Evolutionary conservation across 2,329 filamentous ascomycete genomes (phyloP).

Genomic region (Pseudocercospora macadamiae): DNA sequence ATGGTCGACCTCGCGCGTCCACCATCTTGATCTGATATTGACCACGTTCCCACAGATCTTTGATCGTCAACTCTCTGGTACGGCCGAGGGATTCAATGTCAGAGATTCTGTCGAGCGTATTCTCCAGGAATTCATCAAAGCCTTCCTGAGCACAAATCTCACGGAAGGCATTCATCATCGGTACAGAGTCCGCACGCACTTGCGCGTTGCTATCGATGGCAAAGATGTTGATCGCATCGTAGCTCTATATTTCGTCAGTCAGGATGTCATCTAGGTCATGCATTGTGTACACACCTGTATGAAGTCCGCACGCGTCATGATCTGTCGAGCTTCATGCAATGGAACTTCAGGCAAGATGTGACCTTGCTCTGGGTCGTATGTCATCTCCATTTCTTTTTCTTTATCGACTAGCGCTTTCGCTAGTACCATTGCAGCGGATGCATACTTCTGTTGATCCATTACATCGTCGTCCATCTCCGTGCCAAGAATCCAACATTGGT

Average conservation of each 20-base stretch:
- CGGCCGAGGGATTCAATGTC: conserved; percentile 91
- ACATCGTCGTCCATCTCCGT: conserved; percentile 90
- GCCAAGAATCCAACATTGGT: conserved; percentile 77
- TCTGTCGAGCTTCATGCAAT: conserved; percentile 80
- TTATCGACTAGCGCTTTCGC: conserved; percentile 87
- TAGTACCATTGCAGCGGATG: conserved; percentile 89
- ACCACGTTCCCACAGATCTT: conserved; percentile 85
- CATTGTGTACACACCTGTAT: conserved; percentile 51
- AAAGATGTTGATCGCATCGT: conserved; percentile 94
- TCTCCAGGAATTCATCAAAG: conserved; percentile 81
- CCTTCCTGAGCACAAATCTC: conserved; percentile 76
- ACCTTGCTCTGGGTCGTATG: conserved; percentile 67
- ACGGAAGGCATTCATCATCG: conserved; percentile 91
- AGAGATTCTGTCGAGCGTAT: conserved; percentile 80
- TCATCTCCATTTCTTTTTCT: conserved; percentile 64
- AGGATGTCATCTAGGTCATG: neutral
- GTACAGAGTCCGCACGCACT: conserved; percentile 90
- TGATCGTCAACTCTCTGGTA: conserved; percentile 93
- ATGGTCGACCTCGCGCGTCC: conserved; percentile 52
- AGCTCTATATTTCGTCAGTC: conserved; percentile 57
- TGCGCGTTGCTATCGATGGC: conserved; percentile 85
- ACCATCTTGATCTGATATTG: conserved; percentile 69
- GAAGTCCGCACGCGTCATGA: conserved; percentile 96
- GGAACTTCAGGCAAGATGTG: conserved; percentile 80
- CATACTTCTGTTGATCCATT: conserved; percentile 97